Conservation (phyloP, 495 filamentous ascomycete species). For the Aspergillus taichungensis region DNA sequence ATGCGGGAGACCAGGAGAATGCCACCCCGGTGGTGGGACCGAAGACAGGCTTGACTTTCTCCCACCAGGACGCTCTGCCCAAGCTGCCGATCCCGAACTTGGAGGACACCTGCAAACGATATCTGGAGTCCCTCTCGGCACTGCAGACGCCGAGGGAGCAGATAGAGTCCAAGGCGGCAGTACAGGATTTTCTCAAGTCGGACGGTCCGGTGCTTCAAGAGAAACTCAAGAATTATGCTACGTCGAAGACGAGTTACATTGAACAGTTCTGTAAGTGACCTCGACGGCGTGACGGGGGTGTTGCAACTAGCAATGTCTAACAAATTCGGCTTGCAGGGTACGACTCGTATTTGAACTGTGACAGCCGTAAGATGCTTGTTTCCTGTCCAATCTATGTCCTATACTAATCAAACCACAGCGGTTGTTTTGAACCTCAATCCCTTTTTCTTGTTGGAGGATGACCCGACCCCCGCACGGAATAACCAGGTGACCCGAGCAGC, state of each 20-base stretch:
- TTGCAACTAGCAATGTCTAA: too few species aligned
- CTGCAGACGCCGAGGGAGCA: conserved; percentile 77
- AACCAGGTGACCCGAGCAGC: conserved; percentile 94
- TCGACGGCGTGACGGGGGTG: too few species aligned
- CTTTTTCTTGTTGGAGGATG: conserved; percentile 95
- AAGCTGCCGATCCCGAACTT: conserved; percentile 95
- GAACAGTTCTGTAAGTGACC: conserved; percentile 94
- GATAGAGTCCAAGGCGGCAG: conserved; percentile 68
- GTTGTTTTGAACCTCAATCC: conserved; percentile 97
- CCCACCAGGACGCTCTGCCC: conserved; percentile 77
- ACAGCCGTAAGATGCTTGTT: conserved; percentile 55
- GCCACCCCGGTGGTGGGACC: conserved; percentile 32
- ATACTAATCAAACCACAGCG: conserved; percentile 32
- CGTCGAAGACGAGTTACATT: conserved; percentile 88
- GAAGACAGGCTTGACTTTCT: conserved; percentile 61
- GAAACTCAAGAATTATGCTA: conserved; percentile 86
- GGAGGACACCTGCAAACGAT: conserved; percentile 68
- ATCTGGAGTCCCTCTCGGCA: conserved; percentile 71
- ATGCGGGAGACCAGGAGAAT: conserved; percentile 1
- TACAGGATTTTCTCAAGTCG: conserved; percentile 72
- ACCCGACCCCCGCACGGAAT: conserved; percentile 90
- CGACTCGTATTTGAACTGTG: conserved; percentile 95
- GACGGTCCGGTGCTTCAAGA: conserved; percentile 85
- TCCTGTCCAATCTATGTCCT: background rate
- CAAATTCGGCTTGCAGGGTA: conserved; percentile 58